Conservation (phyloP, 306 rosid genomes). For the Mimosa bimucronata region DNA sequence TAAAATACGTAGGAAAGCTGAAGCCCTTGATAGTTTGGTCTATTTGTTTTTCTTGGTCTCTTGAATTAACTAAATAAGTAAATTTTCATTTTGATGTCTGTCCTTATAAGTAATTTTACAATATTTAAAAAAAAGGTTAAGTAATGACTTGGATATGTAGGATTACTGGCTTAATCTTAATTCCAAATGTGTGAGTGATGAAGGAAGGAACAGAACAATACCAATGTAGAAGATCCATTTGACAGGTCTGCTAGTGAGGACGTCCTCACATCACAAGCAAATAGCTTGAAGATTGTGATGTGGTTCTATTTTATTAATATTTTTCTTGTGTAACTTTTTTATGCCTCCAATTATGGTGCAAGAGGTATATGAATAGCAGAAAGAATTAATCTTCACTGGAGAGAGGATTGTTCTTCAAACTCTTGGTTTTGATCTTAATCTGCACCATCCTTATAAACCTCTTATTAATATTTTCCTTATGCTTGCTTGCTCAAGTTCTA, state of each 20-base stretch:
- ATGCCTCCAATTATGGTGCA: slow-evolving; percentile 46
- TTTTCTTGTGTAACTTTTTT: slow-evolving; percentile 26
- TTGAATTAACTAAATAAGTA: background rate
- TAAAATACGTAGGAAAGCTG: slow-evolving; percentile 22
- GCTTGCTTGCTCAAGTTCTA: no score
- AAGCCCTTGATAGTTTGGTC: background rate
- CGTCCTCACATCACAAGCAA: no score
- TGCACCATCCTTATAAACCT: no score
- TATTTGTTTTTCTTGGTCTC: background rate
- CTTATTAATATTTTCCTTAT: no score
- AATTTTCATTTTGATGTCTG: background rate
- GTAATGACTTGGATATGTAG: no score
- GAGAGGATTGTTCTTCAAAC: no score
- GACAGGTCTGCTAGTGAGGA: slow-evolving; percentile 65
- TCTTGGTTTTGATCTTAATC: no score
- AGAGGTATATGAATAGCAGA: slow-evolving; percentile 96
- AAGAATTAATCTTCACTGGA: slow-evolving; percentile 78
- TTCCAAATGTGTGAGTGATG: no score
- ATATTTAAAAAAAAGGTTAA: no score
- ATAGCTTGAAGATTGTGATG: no score
- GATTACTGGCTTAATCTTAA: no score
- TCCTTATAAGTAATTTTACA: no score
- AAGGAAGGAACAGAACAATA: background rate
- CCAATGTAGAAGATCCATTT: slow-evolving; percentile 81
- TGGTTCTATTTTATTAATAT: background rate